Evolutionary conservation across 345 rosid species (phyloP).

Genomic region (Firmiana major): DNA sequence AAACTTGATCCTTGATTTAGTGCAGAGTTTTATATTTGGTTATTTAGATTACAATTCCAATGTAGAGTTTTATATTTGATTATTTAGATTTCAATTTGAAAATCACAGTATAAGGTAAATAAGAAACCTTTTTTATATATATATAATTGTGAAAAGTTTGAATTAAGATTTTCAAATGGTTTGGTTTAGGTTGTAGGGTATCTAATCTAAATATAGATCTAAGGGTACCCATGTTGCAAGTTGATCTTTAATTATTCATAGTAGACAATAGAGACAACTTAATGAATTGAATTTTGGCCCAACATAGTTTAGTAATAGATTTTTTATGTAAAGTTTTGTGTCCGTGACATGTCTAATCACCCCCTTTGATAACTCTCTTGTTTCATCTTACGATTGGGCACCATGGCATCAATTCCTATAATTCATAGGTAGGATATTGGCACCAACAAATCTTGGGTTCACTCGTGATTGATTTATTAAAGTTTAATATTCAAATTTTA

Average conservation of each 20-base stretch:
- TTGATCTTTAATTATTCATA: too few species aligned
- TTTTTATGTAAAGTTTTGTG: too few species aligned
- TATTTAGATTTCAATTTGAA: background rate
- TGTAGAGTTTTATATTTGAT: background rate
- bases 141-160: background rate
- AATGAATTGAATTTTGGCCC: too few species aligned
- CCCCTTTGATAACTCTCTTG: background rate
- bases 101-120: background rate
- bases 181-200: too few species aligned
- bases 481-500: too few species aligned
- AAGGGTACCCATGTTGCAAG: too few species aligned
- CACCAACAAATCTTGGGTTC: background rate
- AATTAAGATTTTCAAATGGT: background rate
- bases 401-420: background rate
- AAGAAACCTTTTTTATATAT: background rate
- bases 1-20: background rate
- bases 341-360: too few species aligned
- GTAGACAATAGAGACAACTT: too few species aligned
- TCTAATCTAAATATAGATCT: too few species aligned
- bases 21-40: background rate
- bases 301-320: too few species aligned
- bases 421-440: too few species aligned
- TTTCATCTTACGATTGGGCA: background rate
- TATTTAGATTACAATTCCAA: background rate
- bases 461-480: too few species aligned